Evolutionary conservation across 1,284 basidiomycete genomes (phyloP), one percentile per base, ranked within the genome.

Genomic region (Cutaneotrichosporon spelunceum): DNA sequence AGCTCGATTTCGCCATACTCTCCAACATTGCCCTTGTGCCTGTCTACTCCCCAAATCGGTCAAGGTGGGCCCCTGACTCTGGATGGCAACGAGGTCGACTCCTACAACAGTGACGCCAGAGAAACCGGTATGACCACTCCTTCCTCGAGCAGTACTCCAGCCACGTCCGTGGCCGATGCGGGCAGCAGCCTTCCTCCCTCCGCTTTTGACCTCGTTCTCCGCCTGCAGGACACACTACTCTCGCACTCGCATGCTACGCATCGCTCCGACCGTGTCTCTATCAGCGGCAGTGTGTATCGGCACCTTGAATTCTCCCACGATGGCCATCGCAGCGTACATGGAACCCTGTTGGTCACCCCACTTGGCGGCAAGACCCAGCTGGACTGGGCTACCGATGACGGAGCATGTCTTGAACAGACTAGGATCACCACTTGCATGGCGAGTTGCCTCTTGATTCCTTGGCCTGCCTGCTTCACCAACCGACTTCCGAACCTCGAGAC

Each of bases 401-500:
- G 23, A 21, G 30, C 30, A 11, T 16, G 19, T n/a, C 33, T 53
- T 21, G 21, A n/a, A 3, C 33, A 33, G 9, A 53, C 52, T 6
- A 30, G 33, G 14, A 33, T n/a, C 4, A 16, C 36, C 23, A 36
- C 52, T 14, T 53, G 23, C 29, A 53, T 14, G 52, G 52, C 10
- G 19, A 21, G 21, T 21, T 53, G n/a, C 59, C 59, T 1, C 29
- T 39, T 7, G 45, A 50, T 16, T 27, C 21, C 24, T 56, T 56
- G 9, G 26, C 34, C 26, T 36, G 27, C 10, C 30, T 36, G 27
- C 10, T 42, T 60, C 47, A 39, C 59, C 6, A 9, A 29, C 24
- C 44, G 56, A 6, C 53, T 60, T 13, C 50, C 24, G 6, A 27
- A 26, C n/a, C 34, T 60, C 21, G 36, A 56, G 26, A 52, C 48